Conservation (phyloP, 2,329 filamentous ascomycete genomes). For the Hypoxylon rubiginosum region DNA sequence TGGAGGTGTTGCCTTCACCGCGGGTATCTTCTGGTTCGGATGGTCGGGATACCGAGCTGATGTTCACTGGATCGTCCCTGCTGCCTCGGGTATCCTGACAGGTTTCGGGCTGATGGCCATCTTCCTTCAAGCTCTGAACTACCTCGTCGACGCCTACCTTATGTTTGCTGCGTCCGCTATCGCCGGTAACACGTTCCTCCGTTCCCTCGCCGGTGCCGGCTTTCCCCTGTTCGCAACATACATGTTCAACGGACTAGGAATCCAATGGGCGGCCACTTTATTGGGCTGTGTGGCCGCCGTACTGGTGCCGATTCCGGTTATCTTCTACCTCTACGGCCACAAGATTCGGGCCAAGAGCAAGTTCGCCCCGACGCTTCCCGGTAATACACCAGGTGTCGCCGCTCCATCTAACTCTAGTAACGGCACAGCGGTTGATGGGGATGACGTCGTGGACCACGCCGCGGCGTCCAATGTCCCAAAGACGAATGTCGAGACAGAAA, state of each 20-base stretch:
- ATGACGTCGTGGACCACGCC: conserved; percentile 53
- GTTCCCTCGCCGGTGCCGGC: conserved; percentile 80
- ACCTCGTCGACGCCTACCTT: conserved; percentile 81
- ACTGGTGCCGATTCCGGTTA: conserved; percentile 72
- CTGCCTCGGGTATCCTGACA: conserved; percentile 71
- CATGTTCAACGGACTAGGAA: conserved; percentile 74
- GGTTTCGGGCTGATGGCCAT: conserved; percentile 86
- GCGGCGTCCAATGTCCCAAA: conserved; percentile 54
- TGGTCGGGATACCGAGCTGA: conserved; percentile 73
- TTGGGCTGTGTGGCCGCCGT: conserved; percentile 70
- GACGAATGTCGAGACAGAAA: conserved; percentile 47
- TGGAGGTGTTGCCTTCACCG: conserved; percentile 71
- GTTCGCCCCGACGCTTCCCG: conserved; percentile 65
- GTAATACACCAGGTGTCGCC: conserved; percentile 35
- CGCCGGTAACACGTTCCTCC: conserved; percentile 84
- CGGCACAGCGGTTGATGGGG: conserved; percentile 42
- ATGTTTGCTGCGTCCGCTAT: conserved; percentile 84
- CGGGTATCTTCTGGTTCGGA: conserved; percentile 82
- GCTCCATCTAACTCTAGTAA: conserved; percentile 42
- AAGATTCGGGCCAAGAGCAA: conserved; percentile 68
- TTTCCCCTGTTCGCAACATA: conserved; percentile 85
- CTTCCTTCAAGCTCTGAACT: conserved; percentile 85
- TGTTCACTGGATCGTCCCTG: conserved; percentile 75
- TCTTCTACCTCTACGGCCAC: conserved; percentile 72
- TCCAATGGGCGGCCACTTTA: conserved; percentile 72